phyloP scores from a whole-genome alignment of 495 filamentous ascomycete genomes.

The Copromyces sp. region DNA sequence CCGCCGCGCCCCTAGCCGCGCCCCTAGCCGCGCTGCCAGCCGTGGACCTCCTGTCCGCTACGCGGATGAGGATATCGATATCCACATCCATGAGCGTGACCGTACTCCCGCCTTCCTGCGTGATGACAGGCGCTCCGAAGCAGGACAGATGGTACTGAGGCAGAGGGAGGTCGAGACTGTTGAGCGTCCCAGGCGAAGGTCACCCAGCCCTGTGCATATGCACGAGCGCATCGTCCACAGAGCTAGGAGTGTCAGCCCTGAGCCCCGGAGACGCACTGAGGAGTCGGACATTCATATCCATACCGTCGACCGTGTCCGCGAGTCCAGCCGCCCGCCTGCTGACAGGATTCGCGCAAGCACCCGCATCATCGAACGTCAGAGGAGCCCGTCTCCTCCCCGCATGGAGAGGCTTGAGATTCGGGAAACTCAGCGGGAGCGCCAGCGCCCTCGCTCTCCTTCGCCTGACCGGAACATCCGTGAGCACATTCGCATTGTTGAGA shows the following conservation, averaged over 20 bases:
- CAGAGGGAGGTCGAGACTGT: conserved; percentile 35
- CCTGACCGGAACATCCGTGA: conserved; percentile 24
- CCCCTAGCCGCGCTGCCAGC: conserved; percentile 6
- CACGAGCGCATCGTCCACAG: conserved; percentile 24
- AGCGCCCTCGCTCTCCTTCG: conserved; percentile 30
- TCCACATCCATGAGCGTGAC: conserved; percentile 27
- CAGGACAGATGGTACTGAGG: conserved; percentile 34
- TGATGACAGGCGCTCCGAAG: conserved; percentile 24
- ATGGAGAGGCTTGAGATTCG: conserved; percentile 24
- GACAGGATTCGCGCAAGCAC: conserved; percentile 21
- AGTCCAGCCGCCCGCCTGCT: conserved; percentile 18
- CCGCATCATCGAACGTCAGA: conserved; percentile 14
- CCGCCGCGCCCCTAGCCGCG: conserved; percentile 20
- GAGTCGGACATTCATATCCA: conserved; percentile 20
- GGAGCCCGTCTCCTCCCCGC: conserved; percentile 19
- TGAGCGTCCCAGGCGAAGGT: conserved; percentile 28
- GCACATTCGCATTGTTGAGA: conserved; percentile 33
- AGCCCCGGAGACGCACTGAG: conserved; percentile 14
- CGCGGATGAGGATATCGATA: conserved; percentile 28
- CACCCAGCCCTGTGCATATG: conserved; percentile 33
- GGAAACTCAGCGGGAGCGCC: conserved; percentile 32
- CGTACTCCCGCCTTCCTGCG: conserved; percentile 34
- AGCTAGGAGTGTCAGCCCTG: conserved; percentile 25
- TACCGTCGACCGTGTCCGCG: conserved; percentile 15
- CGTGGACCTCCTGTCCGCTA: conserved; percentile 24